Percentiles rank a stretch among this genome's conserved stretches.
Evolutionary conservation across 164 flowering plant genomes (phyloP).

Genomic region (Sedum album): DNA sequence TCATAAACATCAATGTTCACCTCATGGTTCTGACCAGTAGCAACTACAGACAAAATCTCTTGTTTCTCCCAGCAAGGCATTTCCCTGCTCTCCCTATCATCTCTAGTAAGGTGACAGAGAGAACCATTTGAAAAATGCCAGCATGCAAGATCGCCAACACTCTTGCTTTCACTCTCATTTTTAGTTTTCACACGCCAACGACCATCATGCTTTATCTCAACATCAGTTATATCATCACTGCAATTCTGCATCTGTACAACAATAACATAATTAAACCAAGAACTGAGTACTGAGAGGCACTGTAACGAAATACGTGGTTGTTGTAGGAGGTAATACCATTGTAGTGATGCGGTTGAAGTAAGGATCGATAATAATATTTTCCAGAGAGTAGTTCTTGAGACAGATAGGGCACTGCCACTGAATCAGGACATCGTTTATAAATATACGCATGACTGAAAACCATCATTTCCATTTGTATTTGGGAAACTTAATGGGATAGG

Average conservation of each 20-base stretch:
- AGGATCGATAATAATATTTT: no score
- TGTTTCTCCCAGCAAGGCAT: conserved; percentile 44
- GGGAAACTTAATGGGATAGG: no score
- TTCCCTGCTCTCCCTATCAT: conserved; percentile 36
- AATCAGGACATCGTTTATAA: conserved; percentile 21
- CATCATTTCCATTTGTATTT: no score
- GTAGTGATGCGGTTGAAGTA: conserved; percentile 73
- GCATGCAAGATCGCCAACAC: conserved; percentile 44
- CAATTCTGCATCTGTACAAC: conserved; percentile 54
- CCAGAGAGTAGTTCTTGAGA: no score
- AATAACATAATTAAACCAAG: conserved; percentile 7
- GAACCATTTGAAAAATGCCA: conserved; percentile 85
- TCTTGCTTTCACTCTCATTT: conserved; percentile 46
- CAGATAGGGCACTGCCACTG: no score
- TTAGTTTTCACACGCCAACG: conserved; percentile 81
- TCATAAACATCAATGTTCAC: conserved; percentile 63
- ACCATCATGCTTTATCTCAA: conserved; percentile 94
- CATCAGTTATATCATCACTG: conserved; percentile 85
- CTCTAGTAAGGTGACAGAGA: conserved; percentile 32
- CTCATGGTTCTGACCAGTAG: conserved; percentile 50
- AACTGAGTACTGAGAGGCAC: neutral
- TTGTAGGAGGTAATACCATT: conserved; percentile 34
- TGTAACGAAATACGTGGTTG: neutral
- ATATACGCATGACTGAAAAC: neutral
- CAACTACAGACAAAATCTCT: conserved; percentile 59